A percentile compares a stretch with the other conserved stretches of the same genome.
Conservation (phyloP, 208 protist species). For the Crithidia expoeki region DNA sequence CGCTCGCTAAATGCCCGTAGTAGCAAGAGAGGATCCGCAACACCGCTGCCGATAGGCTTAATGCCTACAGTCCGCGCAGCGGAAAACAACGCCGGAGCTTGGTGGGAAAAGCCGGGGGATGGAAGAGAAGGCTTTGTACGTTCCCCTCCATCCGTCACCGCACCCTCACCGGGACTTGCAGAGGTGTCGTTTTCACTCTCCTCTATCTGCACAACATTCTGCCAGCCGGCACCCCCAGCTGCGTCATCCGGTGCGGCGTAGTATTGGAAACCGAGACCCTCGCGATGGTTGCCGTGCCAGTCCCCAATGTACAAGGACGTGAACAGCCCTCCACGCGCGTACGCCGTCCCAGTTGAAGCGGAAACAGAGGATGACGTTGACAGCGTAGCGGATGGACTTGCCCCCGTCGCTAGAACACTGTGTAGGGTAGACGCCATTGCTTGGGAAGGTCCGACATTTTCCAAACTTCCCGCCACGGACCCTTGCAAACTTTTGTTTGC, state of each 20-base stretch:
- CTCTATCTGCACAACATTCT: not conserved
- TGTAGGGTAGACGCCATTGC: constrained; percentile 9
- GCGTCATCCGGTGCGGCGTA: constrained; percentile 52
- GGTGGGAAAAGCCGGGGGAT: not conserved
- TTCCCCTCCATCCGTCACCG: too few species aligned
- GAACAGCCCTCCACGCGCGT: constrained; percentile 14
- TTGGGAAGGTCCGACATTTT: not conserved
- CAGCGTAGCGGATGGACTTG: not conserved
- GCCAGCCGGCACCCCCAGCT: not conserved
- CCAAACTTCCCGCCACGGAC: not conserved
- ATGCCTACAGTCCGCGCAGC: too few species aligned
- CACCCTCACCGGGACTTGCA: not conserved
- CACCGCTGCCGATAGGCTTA: not conserved
- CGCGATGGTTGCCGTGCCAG: constrained; percentile 62
- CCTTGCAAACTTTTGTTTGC: not conserved
- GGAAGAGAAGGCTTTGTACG: not conserved
- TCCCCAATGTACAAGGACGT: constrained; percentile 77
- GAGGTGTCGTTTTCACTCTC: not conserved
- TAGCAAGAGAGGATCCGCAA: constrained; percentile 25
- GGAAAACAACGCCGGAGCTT: too few species aligned
- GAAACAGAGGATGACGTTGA: not conserved
- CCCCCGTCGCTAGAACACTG: not conserved
- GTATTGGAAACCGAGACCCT: constrained; percentile 72
- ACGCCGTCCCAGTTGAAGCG: not conserved
- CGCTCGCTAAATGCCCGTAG: constrained; percentile 53